Base-by-base conservation (phyloP, 768 basidiomycete genomes). In the Strobilomyces dryophilus region DNA sequence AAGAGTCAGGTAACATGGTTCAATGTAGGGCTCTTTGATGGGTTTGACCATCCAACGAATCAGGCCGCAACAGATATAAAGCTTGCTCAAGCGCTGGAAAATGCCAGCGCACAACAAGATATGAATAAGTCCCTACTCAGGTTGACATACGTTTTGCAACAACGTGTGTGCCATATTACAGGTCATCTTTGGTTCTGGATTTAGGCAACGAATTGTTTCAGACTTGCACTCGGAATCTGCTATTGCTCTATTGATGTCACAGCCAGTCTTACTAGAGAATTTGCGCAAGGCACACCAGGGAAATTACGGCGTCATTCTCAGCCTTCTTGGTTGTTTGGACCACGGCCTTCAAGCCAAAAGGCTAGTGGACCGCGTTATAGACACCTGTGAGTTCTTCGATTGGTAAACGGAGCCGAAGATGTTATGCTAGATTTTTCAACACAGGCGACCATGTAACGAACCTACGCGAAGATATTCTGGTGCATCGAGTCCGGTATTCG, bases 391-490 rank as follows among this genome's bases (percentile, higher is more conserved):
- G 80, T 70, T 18, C 37, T 42, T 53, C 34, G 26, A 42, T 52
- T 17, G 24, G 21, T 41, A 37, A 10, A 11, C 8, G 39, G n/a
- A 9, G 39, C 18, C 43, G 18, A 17, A 4, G 20, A 29, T 39
- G 24, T 12, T 10, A 17, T 34, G 29, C 44, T 67, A 52, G 63
- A 36, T 48, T 27, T 10, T 40, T 54, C 48, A 36, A 39, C 41
- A 12, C 62, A 95, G 93, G 87, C 58, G 93, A 95, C 66, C 92
- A 95, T 51, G 92, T 98, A 18, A 83, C 84, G 31, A 95, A 98
- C 64, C 69, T 99, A 11, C 81, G 95, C 44, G 95, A 98, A 71
- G 88, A 90, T 55, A 87, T 98, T 35, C 74, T 98, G 29, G 78
- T 80, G 8, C 78, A 90, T 65, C 83, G 97, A 17, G 74, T 98